Conservation (phyloP, 305 asterid genomes). For the Withania somnifera region DNA sequence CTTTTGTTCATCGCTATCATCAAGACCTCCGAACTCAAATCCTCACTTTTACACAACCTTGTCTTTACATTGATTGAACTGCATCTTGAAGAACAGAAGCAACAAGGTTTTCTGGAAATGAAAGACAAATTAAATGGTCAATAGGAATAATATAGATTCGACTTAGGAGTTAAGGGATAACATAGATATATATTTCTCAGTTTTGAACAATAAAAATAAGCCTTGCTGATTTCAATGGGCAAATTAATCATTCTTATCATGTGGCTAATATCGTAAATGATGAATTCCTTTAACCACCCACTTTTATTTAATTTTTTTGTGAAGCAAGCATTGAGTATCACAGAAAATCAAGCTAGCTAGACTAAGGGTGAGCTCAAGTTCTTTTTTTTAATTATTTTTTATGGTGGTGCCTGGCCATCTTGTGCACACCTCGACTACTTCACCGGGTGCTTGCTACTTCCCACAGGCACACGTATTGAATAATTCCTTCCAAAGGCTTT, state of each 20-base stretch:
- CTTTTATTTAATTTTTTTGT: not conserved
- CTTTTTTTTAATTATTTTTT: not conserved
- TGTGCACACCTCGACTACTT: not conserved
- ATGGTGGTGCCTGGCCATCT: not conserved
- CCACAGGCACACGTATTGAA: not conserved
- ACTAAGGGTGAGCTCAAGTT: not conserved
- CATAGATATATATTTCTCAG: not conserved
- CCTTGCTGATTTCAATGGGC: not conserved
- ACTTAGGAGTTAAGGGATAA: not conserved
- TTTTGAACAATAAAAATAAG: not conserved
- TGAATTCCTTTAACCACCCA: not conserved
- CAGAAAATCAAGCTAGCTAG: not conserved
- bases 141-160: not conserved
- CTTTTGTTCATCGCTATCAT: not conserved
- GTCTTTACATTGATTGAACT: not conserved
- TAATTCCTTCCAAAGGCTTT: not conserved
- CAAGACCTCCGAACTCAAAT: not conserved
- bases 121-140: not conserved
- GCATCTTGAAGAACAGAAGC: not conserved
- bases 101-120: not conserved
- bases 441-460: not conserved
- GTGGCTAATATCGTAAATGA: not conserved
- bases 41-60: not conserved
- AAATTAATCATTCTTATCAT: not conserved
- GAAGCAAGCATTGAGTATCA: not conserved